A percentile compares a stretch with the other conserved stretches of the same genome.
These are phyloP conservation scores for Leccinum fuscescens DNA, from an alignment of 1,284 basidiomycete species.

Conservation along the genomic window DNA sequence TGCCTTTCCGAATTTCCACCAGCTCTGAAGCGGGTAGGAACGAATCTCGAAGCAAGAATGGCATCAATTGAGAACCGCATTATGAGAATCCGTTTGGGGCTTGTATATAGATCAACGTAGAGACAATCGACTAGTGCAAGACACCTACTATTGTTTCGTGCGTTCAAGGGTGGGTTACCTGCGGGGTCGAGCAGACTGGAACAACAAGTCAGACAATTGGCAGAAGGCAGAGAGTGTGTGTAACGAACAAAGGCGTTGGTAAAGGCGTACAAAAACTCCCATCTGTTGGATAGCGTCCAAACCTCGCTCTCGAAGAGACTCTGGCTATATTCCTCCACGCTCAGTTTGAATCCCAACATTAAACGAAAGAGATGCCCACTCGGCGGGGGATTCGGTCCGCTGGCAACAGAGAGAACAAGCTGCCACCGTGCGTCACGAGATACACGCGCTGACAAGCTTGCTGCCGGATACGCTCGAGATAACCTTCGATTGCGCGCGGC, in stretches of 20 bases:
- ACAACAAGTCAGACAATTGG: constrained; percentile 7
- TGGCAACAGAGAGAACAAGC: constrained; percentile 61
- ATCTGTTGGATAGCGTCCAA: constrained; percentile 36
- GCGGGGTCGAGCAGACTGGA: constrained; percentile 27
- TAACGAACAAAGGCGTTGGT: constrained; percentile 30
- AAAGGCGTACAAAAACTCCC: constrained; percentile 33
- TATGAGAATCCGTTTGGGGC: constrained; percentile 10
- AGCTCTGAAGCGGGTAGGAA: constrained; percentile 25
- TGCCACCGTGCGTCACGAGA: constrained; percentile 70
- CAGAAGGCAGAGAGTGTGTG: background rate
- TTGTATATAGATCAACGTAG: constrained; percentile 16
- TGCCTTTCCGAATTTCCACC: constrained; percentile 23
- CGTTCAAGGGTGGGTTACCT: constrained; percentile 35
- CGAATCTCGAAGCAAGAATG: constrained; percentile 22
- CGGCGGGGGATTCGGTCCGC: constrained; percentile 62
- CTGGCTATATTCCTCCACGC: constrained; percentile 34
- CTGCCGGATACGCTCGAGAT: constrained; percentile 66
- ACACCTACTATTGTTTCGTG: constrained; percentile 18
- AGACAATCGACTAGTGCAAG: background rate
- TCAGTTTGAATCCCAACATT: constrained; percentile 20
- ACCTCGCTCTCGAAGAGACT: constrained; percentile 52
- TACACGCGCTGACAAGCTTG: constrained; percentile 65
- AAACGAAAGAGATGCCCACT: constrained; percentile 40
- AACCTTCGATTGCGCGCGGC: constrained; percentile 79
- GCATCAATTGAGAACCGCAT: constrained; percentile 25